A percentile compares a stretch with the other conserved stretches of the same genome.
phyloP scores from a whole-genome alignment of 2,329 filamentous ascomycete genomes.

The Volutella citrinella region DNA sequence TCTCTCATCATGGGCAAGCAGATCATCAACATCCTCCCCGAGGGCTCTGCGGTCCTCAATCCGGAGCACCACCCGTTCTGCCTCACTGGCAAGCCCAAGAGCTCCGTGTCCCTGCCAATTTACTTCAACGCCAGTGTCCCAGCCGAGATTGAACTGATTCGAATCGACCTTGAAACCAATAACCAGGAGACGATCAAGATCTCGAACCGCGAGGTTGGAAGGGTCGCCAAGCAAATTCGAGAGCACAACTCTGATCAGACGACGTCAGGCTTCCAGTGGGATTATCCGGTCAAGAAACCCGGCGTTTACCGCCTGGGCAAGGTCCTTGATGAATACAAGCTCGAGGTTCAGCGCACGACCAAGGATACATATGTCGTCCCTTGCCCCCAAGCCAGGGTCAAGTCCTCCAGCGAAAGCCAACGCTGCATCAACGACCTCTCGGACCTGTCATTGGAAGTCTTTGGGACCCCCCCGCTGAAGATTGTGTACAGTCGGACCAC shows the following conservation, averaged over 20 bases:
- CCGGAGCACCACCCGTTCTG: slow-evolving; percentile 80
- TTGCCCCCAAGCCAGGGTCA: slow-evolving; percentile 78
- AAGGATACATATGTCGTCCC: slow-evolving; percentile 80
- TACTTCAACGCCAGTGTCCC: slow-evolving; percentile 92
- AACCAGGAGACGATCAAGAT: slow-evolving; percentile 78
- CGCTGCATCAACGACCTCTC: slow-evolving; percentile 88
- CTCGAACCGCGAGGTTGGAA: slow-evolving; percentile 68
- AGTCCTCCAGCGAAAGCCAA: slow-evolving; percentile 55
- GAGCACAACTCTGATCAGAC: slow-evolving; percentile 63
- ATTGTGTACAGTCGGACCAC: slow-evolving; percentile 89
- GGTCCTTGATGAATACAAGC: slow-evolving; percentile 88
- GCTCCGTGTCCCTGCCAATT: slow-evolving; percentile 69
- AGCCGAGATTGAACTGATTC: slow-evolving; percentile 81
- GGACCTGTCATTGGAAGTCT: slow-evolving; percentile 76
- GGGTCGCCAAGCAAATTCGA: slow-evolving; percentile 66
- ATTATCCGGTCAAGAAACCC: slow-evolving; percentile 76
- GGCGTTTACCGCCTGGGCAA: slow-evolving; percentile 83
- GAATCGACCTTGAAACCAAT: slow-evolving; percentile 79
- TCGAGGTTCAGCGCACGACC: slow-evolving; percentile 77
- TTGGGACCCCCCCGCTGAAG: slow-evolving; percentile 86
- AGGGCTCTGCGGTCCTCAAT: slow-evolving; percentile 91
- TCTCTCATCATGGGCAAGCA: slow-evolving; percentile 94
- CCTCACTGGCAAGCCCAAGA: slow-evolving; percentile 61
- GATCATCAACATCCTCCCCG: slow-evolving; percentile 95
- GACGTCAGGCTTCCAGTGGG: slow-evolving; percentile 62